A percentile compares a stretch with the other conserved stretches of the same genome.
phyloP scores from a whole-genome alignment of 257 asterid species.

The Petunia axillaris region DNA sequence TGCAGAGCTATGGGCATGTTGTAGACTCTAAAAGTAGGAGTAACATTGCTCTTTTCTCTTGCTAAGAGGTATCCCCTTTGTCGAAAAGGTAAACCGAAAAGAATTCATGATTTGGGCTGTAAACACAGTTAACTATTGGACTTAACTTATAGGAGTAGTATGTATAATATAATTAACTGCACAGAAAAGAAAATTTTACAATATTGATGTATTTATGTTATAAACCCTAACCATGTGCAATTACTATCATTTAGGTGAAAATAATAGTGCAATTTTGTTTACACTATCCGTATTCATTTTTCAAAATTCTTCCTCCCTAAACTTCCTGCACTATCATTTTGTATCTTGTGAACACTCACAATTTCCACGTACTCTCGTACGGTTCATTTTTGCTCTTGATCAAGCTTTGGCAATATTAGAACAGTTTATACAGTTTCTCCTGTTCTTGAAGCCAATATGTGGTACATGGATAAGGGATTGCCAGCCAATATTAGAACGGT shows the following conservation, averaged over 20 bases:
- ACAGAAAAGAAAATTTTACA: background rate
- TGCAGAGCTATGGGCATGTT: conserved; percentile 12
- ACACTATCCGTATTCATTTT: no score
- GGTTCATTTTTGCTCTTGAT: no score
- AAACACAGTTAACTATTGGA: no score
- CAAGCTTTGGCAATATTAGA: background rate
- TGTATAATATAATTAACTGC: no score
- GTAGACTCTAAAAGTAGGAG: background rate
- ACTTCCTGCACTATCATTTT: no score
- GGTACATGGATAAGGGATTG: background rate
- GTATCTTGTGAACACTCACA: no score
- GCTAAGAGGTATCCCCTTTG: background rate
- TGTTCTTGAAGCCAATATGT: background rate
- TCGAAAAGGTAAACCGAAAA: background rate
- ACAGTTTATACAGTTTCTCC: background rate
- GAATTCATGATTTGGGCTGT: background rate
- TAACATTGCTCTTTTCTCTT: background rate
- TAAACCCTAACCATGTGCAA: background rate
- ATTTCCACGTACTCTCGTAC: no score
- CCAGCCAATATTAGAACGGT: background rate
- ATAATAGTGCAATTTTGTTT: no score
- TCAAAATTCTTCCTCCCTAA: no score
- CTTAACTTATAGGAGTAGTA: no score
- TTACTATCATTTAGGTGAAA: no score
- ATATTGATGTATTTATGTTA: background rate